Evolutionary conservation across 2,329 filamentous ascomycete genomes (phyloP).

Genomic region (Didymella segeticola): DNA sequence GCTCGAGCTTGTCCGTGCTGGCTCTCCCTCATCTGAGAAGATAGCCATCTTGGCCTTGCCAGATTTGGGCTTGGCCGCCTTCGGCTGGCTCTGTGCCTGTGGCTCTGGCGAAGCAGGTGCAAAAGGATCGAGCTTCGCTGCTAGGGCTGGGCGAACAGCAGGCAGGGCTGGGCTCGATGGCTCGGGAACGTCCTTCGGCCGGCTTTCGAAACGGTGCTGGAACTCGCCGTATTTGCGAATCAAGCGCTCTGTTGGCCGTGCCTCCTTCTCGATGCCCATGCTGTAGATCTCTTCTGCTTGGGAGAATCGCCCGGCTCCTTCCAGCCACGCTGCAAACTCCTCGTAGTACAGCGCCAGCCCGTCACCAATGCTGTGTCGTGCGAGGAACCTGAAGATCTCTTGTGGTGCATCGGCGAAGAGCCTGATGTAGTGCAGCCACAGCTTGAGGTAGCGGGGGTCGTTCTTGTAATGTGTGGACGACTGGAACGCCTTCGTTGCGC

Average conservation of each 20-base stretch:
- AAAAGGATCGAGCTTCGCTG: slow-evolving; percentile 86
- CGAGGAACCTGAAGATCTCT: slow-evolving; percentile 90
- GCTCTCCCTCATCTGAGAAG: slow-evolving; percentile 78
- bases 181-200: slow-evolving; percentile 65
- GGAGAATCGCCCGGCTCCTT: slow-evolving; percentile 79
- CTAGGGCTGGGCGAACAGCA: slow-evolving; percentile 80
- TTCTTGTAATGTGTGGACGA: slow-evolving; percentile 89
- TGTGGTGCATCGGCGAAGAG: slow-evolving; percentile 93
- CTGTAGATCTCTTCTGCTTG: slow-evolving; percentile 96
- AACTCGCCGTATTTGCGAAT: slow-evolving; percentile 93
- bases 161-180: slow-evolving; percentile 89
- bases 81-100: slow-evolving; percentile 55
- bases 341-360: slow-evolving; percentile 91
- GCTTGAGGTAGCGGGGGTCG: slow-evolving; percentile 87
- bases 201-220: slow-evolving; percentile 75
- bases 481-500: slow-evolving; percentile 89
- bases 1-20: slow-evolving; percentile 61
- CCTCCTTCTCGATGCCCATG: slow-evolving; percentile 86
- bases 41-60: slow-evolving; percentile 85
- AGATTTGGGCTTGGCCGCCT: slow-evolving; percentile 62
- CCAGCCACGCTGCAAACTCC: slow-evolving; percentile 93
- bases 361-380: slow-evolving; percentile 87
- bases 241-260: slow-evolving; percentile 79
- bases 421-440: slow-evolving; percentile 94
- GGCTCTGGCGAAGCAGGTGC: slow-evolving; percentile 54